Conservation (phyloP, 2,329 filamentous ascomycete genomes). For the Didymellaceae sp. region DNA sequence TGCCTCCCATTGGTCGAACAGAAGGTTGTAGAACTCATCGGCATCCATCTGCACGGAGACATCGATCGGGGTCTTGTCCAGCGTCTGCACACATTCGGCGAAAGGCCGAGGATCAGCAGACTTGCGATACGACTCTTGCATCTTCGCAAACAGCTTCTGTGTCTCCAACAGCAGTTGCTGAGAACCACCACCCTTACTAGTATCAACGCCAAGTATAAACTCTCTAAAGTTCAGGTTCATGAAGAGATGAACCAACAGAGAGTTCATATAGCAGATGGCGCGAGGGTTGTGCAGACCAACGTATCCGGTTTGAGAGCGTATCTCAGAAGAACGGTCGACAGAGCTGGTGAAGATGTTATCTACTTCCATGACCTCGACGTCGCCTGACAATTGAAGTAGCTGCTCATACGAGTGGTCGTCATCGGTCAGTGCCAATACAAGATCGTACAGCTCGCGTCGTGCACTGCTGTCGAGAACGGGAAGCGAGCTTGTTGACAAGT, state of each 20-base stretch:
- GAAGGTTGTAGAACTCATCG: conserved; percentile 93
- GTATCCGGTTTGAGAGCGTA: conserved; percentile 81
- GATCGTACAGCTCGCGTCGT: conserved; percentile 47
- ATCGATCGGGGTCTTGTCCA: conserved; percentile 83
- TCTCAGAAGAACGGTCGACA: conserved; percentile 69
- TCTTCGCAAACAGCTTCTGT: conserved; percentile 79
- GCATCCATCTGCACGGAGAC: conserved; percentile 95
- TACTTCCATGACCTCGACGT: conserved; percentile 26
- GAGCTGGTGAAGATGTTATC: conserved; percentile 66
- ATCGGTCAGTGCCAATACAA: conserved; percentile 43
- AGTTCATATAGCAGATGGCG: conserved; percentile 98
- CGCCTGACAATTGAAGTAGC: conserved; percentile 37
- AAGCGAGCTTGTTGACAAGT: conserved; percentile 5
- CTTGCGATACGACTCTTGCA: conserved; percentile 82
- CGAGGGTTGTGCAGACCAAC: conserved; percentile 90
- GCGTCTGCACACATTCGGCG: conserved; percentile 78
- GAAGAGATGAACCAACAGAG: conserved; percentile 89
- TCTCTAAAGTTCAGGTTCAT: conserved; percentile 90
- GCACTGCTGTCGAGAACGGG: conserved; percentile 47
- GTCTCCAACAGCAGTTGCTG: conserved; percentile 78
- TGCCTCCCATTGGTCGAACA: conserved; percentile 89
- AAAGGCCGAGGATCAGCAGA: conserved; percentile 75
- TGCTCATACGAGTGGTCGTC: conserved; percentile 36
- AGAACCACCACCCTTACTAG: conserved; percentile 61
- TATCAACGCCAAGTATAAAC: conserved; percentile 71